Base-by-base conservation (phyloP, 108 stramenopile genomes). In the Seminavis robusta region DNA sequence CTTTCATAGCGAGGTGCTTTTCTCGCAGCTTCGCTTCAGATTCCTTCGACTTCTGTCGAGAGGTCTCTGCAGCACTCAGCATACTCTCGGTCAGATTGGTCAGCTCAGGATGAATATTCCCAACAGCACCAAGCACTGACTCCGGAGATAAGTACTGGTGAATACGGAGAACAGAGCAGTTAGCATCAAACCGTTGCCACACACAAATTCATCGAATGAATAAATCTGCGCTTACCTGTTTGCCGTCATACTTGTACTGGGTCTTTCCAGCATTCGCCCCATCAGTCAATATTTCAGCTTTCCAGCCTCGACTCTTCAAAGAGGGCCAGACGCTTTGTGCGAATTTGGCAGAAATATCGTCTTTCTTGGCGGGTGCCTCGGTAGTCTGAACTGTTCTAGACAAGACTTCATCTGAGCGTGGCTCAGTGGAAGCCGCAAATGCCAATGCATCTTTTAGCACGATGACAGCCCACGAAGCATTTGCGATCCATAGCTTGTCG, bases 241-340 rank as follows among this genome's bases (percentile, higher is more conserved):
- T 50, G n/a, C 56, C 33, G 11, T 74, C 49, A 38, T 48, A 63
- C 15, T 44, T n/a, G 40, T 61, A 80, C 3, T 41, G 42, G 4
- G 61, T 65, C 29, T 65, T 37, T 23, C 68, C 75, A 24, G 44
- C 30, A 38, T 71, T 63, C 8, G 38, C 42, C 33, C 55, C 63
- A 2, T 70, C 63, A 19, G 60, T 65, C 15, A 67, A 69, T 13
- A 49, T 47, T 24, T 57, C 61, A 9, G 65, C 65, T 52, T 79
- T 88, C 90, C 90, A 92, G 16, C 84, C 84, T 5, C 90, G 68
- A 16, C 55, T 71, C 32, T 78, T 74, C 7, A 92, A 51, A 3
- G 81, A 68, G 28, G 74, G 73, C 86, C 85, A 86, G n/a, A 91
- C 25, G 32, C 52, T 67, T 13, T 61, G 52, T 9, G 59, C 54